Evolutionary conservation across 306 rosid genomes (phyloP).

Genomic region (Betula pendula): DNA sequence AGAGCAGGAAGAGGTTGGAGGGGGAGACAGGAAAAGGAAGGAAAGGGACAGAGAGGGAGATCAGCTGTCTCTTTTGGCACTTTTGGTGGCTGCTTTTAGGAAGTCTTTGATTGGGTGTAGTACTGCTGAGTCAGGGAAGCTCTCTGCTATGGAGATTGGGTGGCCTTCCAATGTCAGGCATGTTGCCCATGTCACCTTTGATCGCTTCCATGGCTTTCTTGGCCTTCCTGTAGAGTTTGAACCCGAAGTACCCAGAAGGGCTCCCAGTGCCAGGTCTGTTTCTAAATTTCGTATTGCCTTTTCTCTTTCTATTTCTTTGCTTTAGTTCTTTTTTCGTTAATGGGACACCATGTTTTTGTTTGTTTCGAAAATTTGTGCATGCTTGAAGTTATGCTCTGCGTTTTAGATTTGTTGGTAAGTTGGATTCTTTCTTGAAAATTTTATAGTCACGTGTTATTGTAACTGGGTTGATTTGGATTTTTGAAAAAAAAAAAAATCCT

Average conservation of each 20-base stretch:
- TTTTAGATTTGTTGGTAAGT: background rate
- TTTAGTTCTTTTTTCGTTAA: conserved; percentile 2
- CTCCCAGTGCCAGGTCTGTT: conserved; percentile 91
- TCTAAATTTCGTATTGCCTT: background rate
- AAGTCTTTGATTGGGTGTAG: conserved; percentile 86
- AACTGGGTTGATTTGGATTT: background rate
- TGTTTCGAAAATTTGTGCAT: background rate
- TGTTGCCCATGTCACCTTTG: conserved; percentile 95
- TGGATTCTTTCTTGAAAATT: background rate
- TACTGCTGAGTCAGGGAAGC: conserved; percentile 29
- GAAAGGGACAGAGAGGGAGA: conserved; percentile 73
- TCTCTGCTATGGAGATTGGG: conserved; percentile 91
- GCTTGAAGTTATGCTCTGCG: background rate
- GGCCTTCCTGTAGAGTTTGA: conserved; percentile 96
- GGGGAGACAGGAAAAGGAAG: conserved; percentile 43
- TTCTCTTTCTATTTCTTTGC: background rate
- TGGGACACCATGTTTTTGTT: background rate
- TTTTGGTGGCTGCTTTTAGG: conserved; percentile 73
- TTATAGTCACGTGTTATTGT: background rate
- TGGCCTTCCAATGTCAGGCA: conserved; percentile 95
- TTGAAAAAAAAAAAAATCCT: background rate
- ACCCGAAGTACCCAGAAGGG: conserved; percentile 88
- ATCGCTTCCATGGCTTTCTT: conserved; percentile 95
- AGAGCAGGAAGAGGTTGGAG: conserved; percentile 18
- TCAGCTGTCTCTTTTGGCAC: conserved; percentile 72